Percentiles rank a stretch among this genome's conserved stretches.
Evolutionary conservation across 345 rosid species (phyloP).

Genomic region (Pistacia vera): DNA sequence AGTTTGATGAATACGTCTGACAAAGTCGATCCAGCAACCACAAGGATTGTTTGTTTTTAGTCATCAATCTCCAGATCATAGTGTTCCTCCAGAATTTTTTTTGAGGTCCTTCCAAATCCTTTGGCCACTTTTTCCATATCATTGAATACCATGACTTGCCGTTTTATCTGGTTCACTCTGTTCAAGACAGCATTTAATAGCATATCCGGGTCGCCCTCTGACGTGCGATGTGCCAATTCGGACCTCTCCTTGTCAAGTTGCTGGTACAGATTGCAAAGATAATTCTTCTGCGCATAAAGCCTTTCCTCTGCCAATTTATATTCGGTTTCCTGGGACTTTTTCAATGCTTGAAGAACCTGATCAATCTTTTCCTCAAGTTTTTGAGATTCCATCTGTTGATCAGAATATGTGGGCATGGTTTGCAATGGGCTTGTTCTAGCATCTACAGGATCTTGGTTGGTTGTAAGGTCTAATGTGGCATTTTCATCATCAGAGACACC

Average conservation of each 20-base stretch:
- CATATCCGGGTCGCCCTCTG: slow-evolving; percentile 34
- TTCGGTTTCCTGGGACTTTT: slow-evolving; percentile 60
- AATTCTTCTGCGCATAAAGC: slow-evolving; percentile 62
- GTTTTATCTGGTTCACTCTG: slow-evolving; percentile 60
- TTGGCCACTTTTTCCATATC: slow-evolving; percentile 74
- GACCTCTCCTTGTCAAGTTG: slow-evolving; percentile 74
- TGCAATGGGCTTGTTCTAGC: slow-evolving; percentile 21
- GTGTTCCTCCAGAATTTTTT: slow-evolving; percentile 47
- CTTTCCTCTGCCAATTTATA: slow-evolving; percentile 63
- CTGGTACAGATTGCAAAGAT: slow-evolving; percentile 53
- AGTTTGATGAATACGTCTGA: neutral
- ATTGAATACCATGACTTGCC: slow-evolving; percentile 54
- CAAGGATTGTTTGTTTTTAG: slow-evolving; percentile 8
- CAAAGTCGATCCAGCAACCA: neutral
- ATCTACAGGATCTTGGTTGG: slow-evolving; percentile 33
- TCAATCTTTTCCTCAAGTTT: slow-evolving; percentile 70
- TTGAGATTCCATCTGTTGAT: slow-evolving; percentile 42
- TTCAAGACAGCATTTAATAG: slow-evolving; percentile 38
- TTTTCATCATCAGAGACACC: slow-evolving; percentile 39
- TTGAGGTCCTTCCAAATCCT: slow-evolving; percentile 74
- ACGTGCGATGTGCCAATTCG: slow-evolving; percentile 31
- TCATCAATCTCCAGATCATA: slow-evolving; percentile 49
- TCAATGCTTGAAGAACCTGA: slow-evolving; percentile 56
- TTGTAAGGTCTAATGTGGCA: slow-evolving; percentile 26
- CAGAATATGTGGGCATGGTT: slow-evolving; percentile 37